Conservation (phyloP, 179 eudicot species). For the Corrigiola litoralis region DNA sequence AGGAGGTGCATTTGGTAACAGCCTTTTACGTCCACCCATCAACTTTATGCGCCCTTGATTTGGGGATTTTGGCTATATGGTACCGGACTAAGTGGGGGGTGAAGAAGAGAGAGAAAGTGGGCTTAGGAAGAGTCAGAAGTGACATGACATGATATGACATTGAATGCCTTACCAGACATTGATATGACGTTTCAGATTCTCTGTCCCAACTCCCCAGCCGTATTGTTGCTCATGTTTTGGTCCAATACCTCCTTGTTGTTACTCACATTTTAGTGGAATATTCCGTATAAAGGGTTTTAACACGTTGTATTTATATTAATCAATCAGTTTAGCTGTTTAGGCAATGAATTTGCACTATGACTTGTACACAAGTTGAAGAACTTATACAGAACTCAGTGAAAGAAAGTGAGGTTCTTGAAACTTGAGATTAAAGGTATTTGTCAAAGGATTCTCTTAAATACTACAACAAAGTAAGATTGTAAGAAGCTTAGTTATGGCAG, state of each 20-base stretch:
- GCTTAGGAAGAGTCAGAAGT: conserved; percentile 22
- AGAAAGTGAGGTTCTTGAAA: too few relatives aligned
- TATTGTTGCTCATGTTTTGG: background rate
- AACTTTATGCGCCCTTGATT: conserved; percentile 2
- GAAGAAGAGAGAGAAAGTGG: conserved; percentile 8
- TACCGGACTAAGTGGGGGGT: conserved; percentile 19
- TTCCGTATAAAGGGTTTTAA: too few relatives aligned
- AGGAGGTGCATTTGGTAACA: conserved; percentile 4
- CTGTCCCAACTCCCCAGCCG: conserved; percentile 13
- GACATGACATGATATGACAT: conserved; percentile 26
- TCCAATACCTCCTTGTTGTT: background rate
- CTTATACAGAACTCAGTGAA: too few relatives aligned
- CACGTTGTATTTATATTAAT: too few relatives aligned
- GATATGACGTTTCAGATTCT: conserved; percentile 60
- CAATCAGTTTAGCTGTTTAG: too few relatives aligned
- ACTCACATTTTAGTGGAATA: too few relatives aligned
- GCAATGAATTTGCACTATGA: too few relatives aligned
- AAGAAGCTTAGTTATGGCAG: too few relatives aligned
- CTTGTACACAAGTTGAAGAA: too few relatives aligned
- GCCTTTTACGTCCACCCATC: conserved; percentile 14
- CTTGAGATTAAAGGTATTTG: too few relatives aligned
- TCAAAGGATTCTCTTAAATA: too few relatives aligned
- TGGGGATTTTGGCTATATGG: background rate
- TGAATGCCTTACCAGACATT: conserved; percentile 30
- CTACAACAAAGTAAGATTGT: too few relatives aligned